Evolutionary conservation across 1,139 yeast species (phyloP), one percentile per base, ranked within the genome.

Genomic region (Zygotorulaspora mrakii): DNA sequence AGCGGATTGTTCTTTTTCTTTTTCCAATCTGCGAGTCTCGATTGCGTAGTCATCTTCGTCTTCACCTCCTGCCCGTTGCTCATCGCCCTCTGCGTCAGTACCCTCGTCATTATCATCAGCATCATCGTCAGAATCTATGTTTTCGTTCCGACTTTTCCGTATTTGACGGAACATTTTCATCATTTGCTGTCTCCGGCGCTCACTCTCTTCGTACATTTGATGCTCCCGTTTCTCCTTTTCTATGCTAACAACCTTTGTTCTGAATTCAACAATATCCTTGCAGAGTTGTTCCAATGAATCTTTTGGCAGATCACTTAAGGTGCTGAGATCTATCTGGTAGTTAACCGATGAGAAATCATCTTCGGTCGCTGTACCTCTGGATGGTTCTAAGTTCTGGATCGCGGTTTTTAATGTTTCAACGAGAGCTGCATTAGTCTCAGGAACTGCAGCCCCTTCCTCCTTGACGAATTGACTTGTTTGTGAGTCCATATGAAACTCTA

Each of bases 241-340:
- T 23, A 76, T 65, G 25, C 71, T 71, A 39, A 80, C 59, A 22
- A 81, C 84, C 38, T 72, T 73, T 8, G 82, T 69, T 52, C 91
- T 65, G 55, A 82, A 82, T 47, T 73, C 75, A 36, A 79, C 67
- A 40, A 82, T 76, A 47, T 79, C 82, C 43, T 71, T 71, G 31
- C 73, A 73, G 24, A 82, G 73, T 24, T 67, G 69, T n/a, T 77
- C 81, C 33, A 77, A 64, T 65, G 77, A 67, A 30, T 74, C 73
- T 24, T 67, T 64, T 2, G 89, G 88, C 5, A 82, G 74, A 52
- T 80, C 89, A 11, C 73, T 66, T 43, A 82, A 59, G 48, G 82
- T 87, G 43, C 67, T 66, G 14, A 73, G 66, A 55, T 82, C 86
- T 16, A 82, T 76, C 40, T 71, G 68, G 53, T 82, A 82, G 12